Evolutionary conservation across 208 protist genomes (phyloP), one percentile per base, ranked within the genome.

Genomic region (Trypanosoma grayi): DNA sequence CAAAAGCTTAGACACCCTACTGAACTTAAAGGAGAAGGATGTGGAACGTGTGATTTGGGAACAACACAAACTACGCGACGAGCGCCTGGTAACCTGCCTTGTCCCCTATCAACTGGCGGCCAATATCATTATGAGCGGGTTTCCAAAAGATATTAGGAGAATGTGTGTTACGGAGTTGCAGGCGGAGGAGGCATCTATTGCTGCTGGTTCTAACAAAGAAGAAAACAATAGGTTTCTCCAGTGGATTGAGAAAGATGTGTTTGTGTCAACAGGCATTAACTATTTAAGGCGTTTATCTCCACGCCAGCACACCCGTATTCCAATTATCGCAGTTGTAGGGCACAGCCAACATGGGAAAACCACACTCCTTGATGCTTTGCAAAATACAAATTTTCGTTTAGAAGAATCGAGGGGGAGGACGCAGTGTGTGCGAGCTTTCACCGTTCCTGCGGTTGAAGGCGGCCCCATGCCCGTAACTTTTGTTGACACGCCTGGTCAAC

Each of bases 271-370:
- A 11, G 89, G 89, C 18, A 50, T 67, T 18, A 61, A 52, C 27
- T 95, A 90, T 56, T 56, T 93, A 8, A 55, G 65, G 37, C 75
- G 76, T 33, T 30, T 85, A 52, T 74, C 55, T 60, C 16, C 51
- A n/a, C 55, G 24, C 13, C 36, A 41, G 55, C 71, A 68, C 57
- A 46, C 18, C 13, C 77, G 87, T n/a, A 81, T 84, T 39, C 90
- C 90, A 36, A 64, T 96, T 16, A 83, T 90, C 30, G 75, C 77
- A 50, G 66, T 96, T 25, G 50, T 95, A 58, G 93, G 93, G 0
- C 90, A 97, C 58, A 73, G 74, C 8, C 78, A 89, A 54, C 88
- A 95, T 63, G 93, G 93, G 37, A 97, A 97, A 58, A 96, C 93
- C 31, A 86, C 88, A 6, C 65, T 97, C 31, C 71, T 96, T 27